phyloP scores from a whole-genome alignment of 1,139 yeast genomes.

The Protomyces inundatus region DNA sequence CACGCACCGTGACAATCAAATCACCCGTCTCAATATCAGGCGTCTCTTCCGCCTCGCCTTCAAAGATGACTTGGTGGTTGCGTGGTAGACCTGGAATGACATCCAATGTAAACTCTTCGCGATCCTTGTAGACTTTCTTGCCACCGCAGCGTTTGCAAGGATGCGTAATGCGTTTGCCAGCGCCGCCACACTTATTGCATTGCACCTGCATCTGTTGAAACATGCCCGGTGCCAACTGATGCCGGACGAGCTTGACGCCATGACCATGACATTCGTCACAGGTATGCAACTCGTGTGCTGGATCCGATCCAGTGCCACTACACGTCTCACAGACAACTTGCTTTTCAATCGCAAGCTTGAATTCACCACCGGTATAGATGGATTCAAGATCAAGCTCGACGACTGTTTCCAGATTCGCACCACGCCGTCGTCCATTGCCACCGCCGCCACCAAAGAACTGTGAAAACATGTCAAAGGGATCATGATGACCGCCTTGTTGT shows the following conservation, averaged over 20 bases:
- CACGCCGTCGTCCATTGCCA: slow-evolving; percentile 47
- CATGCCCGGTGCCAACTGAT: slow-evolving; percentile 87
- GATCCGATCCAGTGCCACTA: slow-evolving; percentile 72
- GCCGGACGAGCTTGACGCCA: slow-evolving; percentile 62
- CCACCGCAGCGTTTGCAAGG: slow-evolving; percentile 71
- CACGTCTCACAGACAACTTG: slow-evolving; percentile 71
- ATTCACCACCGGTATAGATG: slow-evolving; percentile 61
- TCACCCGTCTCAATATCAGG: slow-evolving; percentile 85
- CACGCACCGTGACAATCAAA: slow-evolving; percentile 55
- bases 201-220: slow-evolving; percentile 72
- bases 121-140: slow-evolving; percentile 53
- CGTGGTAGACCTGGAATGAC: slow-evolving; percentile 68
- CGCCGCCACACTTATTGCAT: slow-evolving; percentile 77
- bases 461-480: slow-evolving; percentile 68
- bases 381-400: slow-evolving; percentile 57
- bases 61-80: slow-evolving; percentile 53
- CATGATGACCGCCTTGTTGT: slow-evolving; percentile 45
- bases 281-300: slow-evolving; percentile 58
- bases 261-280: slow-evolving; percentile 70
- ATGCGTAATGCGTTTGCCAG: slow-evolving; percentile 60
- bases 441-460: slow-evolving; percentile 64
- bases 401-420: slow-evolving; percentile 58
- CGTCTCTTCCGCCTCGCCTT: slow-evolving; percentile 75
- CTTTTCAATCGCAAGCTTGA: slow-evolving; percentile 62
- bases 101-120: slow-evolving; percentile 56